A percentile compares a stretch with the other conserved stretches of the same genome.
Conservation (phyloP, 2,329 filamentous ascomycete species). For the Verticillium nonalfalfae region DNA sequence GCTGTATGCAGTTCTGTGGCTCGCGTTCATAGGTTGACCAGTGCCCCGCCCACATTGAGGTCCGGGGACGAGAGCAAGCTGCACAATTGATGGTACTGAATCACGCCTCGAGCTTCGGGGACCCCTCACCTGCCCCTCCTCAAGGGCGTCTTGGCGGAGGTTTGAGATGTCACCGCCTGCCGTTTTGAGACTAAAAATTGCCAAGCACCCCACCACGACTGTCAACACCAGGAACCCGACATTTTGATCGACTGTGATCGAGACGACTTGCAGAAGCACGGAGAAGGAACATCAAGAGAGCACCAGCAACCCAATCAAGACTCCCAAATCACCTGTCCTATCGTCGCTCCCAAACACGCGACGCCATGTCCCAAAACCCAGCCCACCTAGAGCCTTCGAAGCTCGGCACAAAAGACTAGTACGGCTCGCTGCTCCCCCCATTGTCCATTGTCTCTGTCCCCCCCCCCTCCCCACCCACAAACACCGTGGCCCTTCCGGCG, state of each 20-base stretch:
- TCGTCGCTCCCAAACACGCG: neutral
- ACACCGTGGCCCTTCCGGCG: neutral
- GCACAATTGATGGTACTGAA: neutral
- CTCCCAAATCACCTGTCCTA: neutral
- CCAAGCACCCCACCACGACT: neutral
- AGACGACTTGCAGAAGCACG: neutral
- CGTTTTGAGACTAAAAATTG: neutral
- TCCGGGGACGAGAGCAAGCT: no score
- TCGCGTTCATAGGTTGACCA: no score
- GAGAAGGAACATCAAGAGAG: neutral
- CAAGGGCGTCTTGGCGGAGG: neutral
- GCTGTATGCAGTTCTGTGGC: neutral
- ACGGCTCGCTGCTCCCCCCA: slow-evolving; percentile 23
- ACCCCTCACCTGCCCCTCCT: neutral
- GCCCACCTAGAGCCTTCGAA: slow-evolving; percentile 66
- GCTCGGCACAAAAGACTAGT: slow-evolving; percentile 91
- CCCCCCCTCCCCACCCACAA: neutral
- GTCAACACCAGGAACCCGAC: neutral
- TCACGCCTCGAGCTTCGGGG: neutral
- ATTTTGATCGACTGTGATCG: neutral
- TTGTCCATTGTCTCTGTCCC: neutral
- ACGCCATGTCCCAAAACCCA: slow-evolving; percentile 34
- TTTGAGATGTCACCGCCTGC: neutral
- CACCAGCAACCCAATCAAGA: neutral
- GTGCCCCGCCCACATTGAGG: no score